These are phyloP conservation scores for Lactarius psammicola DNA, from an alignment of 768 basidiomycete species.

Conservation along the genomic window DNA sequence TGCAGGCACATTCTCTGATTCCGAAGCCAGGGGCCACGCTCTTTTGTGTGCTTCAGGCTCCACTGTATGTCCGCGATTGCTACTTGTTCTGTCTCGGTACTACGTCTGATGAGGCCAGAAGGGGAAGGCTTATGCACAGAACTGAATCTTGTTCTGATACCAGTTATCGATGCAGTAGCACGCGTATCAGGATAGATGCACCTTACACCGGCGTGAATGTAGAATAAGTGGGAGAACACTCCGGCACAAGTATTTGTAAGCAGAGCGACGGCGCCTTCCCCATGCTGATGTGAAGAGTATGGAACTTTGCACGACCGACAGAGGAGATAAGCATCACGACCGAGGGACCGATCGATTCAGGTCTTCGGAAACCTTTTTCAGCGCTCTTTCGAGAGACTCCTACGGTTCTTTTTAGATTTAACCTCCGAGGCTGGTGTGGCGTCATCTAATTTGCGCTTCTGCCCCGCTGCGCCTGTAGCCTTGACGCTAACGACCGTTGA, in stretches of 20 bases:
- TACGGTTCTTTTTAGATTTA: no score
- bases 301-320: not conserved
- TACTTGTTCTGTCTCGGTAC: not conserved
- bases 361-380: not conserved
- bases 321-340: not conserved
- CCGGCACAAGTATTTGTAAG: no score
- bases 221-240: no score
- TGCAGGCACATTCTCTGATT: constrained; percentile 38
- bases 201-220: not conserved
- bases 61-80: not conserved
- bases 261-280: not conserved
- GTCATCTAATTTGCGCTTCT: no score
- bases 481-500: no score
- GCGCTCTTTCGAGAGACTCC: constrained; percentile 15
- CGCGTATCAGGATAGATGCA: no score
- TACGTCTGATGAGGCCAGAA: not conserved
- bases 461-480: no score
- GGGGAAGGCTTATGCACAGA: not conserved
- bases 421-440: no score
- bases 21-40: no score
- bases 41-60: not conserved
- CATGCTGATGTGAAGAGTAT: not conserved
- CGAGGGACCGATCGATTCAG: not conserved
- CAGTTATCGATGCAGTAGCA: not conserved
- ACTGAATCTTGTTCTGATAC: not conserved